Conservation (phyloP, 1,284 basidiomycete genomes). For the Singerocomus inundabilis region DNA sequence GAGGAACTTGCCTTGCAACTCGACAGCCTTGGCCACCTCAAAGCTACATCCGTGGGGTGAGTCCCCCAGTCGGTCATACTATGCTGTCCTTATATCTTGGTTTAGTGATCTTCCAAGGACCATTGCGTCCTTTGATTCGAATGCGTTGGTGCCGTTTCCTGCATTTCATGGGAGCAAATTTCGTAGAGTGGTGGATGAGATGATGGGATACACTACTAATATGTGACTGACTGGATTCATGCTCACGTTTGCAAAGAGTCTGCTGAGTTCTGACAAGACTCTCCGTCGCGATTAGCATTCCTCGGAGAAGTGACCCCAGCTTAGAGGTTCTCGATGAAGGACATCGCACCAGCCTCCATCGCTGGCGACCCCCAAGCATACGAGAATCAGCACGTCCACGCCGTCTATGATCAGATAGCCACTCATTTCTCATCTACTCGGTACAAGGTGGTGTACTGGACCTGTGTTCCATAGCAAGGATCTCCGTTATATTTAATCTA, state of each 20-base stretch:
- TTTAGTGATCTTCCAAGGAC: slow-evolving; percentile 52
- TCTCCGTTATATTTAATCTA: slow-evolving; percentile 2
- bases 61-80: slow-evolving; percentile 24
- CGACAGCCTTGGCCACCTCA: slow-evolving; percentile 59
- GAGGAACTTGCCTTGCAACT: slow-evolving; percentile 81
- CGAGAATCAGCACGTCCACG: slow-evolving; percentile 77
- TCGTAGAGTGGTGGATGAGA: slow-evolving; percentile 63
- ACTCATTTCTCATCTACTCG: slow-evolving; percentile 90
- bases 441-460: slow-evolving; percentile 69
- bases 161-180: slow-evolving; percentile 64
- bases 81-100: slow-evolving; percentile 13
- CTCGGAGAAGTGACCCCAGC: not conserved
- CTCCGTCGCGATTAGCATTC: not conserved
- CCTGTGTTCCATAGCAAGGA: not conserved
- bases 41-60: slow-evolving; percentile 59
- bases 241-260: not conserved
- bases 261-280: not conserved
- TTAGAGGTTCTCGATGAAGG: slow-evolving; percentile 21
- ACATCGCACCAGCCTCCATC: slow-evolving; percentile 38
- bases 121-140: slow-evolving; percentile 49
- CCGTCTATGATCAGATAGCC: slow-evolving; percentile 89
- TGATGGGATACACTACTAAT: slow-evolving; percentile 58
- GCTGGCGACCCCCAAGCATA: slow-evolving; percentile 51
- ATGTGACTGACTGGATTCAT: slow-evolving; percentile 8
- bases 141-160: slow-evolving; percentile 57